Evolutionary conservation across 2,329 filamentous ascomycete genomes (phyloP).

Genomic region (Xylaria sp.): DNA sequence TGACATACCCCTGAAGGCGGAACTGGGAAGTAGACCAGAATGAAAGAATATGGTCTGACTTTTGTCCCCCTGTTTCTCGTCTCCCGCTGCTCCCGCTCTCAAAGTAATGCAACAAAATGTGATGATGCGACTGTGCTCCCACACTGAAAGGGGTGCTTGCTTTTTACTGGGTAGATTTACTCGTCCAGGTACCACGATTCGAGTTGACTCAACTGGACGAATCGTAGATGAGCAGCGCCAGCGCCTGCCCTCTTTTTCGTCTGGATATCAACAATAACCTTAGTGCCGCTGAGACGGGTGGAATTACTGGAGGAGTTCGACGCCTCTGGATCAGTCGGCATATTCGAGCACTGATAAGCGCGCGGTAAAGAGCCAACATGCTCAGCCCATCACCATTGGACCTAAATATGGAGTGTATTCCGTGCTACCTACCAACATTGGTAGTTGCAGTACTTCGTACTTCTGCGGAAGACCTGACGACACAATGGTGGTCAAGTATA

Average conservation of each 20-base stretch:
- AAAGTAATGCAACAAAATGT: not conserved
- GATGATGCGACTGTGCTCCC: not conserved
- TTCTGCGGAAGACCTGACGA: not conserved
- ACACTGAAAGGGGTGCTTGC: not conserved
- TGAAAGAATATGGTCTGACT: not conserved
- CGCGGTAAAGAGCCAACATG: not conserved
- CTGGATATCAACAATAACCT: not conserved
- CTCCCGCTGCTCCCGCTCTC: not conserved
- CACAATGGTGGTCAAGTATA: not conserved
- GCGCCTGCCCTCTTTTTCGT: not conserved
- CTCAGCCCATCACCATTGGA: not conserved
- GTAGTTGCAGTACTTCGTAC: not conserved
- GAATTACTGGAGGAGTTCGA: not conserved
- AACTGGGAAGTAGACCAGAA: not conserved
- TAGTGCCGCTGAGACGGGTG: not conserved
- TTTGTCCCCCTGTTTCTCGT: not conserved
- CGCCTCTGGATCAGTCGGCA: not conserved
- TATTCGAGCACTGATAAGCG: not conserved
- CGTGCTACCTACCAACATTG: not conserved
- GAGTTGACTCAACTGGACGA: not conserved
- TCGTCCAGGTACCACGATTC: not conserved
- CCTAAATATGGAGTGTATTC: no score
- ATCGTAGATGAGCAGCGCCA: not conserved
- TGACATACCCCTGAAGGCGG: conserved; percentile 1
- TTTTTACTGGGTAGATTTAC: not conserved